Base-by-base conservation (phyloP, 1,139 yeast genomes). In the Sugiyamaella neomexicana region DNA sequence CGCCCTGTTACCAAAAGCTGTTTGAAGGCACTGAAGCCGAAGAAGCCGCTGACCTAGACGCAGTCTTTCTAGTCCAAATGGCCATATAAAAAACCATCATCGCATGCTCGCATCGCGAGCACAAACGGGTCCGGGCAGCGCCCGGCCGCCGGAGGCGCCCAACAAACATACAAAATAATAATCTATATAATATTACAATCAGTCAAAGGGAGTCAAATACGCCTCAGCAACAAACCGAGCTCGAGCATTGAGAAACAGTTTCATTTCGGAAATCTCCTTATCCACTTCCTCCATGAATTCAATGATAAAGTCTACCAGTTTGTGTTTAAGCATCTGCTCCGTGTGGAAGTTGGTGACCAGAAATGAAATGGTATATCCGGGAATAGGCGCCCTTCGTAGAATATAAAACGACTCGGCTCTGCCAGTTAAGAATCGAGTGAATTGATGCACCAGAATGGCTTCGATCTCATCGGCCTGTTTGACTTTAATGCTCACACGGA, bases 281-380 rank as follows among this genome's bases (percentile, higher is more conserved):
- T 93, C 99, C 25, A 93, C 99, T 66, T 91, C 99, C 72, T 93
- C 99, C 99, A 93, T 91, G 71, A 95, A 93, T 74, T 93, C 98
- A 65, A 93, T 89, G 65, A 93, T 90, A 69, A 93, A 93, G 71
- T 93, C 99, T 49, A 93, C 97, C 67, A 93, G 80, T 72, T 95
- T 95, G 67, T 87, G 93, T 74, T 95, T 93, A 72, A 91, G 80
- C 97, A 93, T 90, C 64, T 86, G 86, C 71, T 93, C 98, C 9
- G 97, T 90, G 72, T 93, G 99, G 74, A 85, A 85, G 72, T 93
- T 93, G 39, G 99, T 93, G 64, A 93, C 83, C 68, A 93, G 78
- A 69, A 93, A 95, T 20, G 97, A 89, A 60, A 93, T 90, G 69
- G 91, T 97, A 70, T 89, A 93, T 40, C 96, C 68, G 60, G 82